These are phyloP conservation scores for Delonix regia DNA, from an alignment of 306 rosid genomes.

Conservation along the genomic window DNA sequence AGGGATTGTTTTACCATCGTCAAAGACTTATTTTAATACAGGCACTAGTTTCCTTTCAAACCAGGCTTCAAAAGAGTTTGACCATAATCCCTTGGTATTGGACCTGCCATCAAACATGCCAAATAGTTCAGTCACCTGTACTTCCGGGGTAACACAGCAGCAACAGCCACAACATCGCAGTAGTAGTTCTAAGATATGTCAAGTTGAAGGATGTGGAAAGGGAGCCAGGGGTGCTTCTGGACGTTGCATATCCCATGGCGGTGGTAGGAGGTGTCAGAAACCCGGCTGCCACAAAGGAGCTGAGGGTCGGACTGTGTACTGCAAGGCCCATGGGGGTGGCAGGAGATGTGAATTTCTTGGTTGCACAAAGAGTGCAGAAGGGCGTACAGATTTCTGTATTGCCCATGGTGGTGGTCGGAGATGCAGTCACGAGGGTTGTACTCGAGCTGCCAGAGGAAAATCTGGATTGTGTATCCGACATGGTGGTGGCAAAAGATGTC, in stretches of 20 bases:
- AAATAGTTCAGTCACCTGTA: conserved; percentile 67
- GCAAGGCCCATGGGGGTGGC: conserved; percentile 89
- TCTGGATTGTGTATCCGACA: conserved; percentile 80
- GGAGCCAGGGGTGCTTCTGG: conserved; percentile 89
- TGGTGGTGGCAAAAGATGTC: conserved; percentile 88
- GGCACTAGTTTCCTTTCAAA: conserved; percentile 44
- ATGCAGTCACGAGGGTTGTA: conserved; percentile 67
- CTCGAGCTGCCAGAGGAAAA: conserved; percentile 81
- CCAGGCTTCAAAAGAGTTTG: conserved; percentile 32
- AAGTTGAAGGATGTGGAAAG: conserved; percentile 80
- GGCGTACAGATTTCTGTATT: conserved; percentile 76
- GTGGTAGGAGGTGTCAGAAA: conserved; percentile 80
- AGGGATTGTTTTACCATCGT: conserved; percentile 30
- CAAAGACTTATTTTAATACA: conserved; percentile 32
- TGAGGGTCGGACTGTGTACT: conserved; percentile 80
- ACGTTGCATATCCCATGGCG: conserved; percentile 83
- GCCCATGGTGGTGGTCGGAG: conserved; percentile 88
- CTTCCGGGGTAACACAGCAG: conserved; percentile 61
- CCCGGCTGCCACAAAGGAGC: conserved; percentile 80
- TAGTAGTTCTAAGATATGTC: conserved; percentile 64
- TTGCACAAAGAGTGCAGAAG: conserved; percentile 84
- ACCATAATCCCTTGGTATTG: conserved; percentile 36
- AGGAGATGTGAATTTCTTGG: conserved; percentile 76
- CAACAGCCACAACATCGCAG: conserved; percentile 51
- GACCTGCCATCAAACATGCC: conserved; percentile 56